Percentiles rank a stretch among this genome's conserved stretches.
phyloP scores from a whole-genome alignment of 441 rosid genomes.

The Adansonia grandidieri region DNA sequence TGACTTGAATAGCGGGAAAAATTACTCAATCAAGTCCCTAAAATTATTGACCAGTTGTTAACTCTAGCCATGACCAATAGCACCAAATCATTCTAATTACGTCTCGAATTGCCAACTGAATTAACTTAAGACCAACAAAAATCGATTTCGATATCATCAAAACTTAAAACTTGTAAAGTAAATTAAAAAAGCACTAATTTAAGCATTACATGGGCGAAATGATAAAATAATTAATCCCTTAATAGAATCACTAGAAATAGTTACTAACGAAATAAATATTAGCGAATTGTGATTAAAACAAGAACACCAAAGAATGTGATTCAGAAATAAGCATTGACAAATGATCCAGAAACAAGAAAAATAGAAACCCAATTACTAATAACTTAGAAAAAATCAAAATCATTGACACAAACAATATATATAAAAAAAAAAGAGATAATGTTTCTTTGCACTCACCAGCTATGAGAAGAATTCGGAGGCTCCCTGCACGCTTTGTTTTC shows the following conservation, averaged over 20 bases:
- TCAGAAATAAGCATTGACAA: neutral
- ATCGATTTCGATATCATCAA: neutral
- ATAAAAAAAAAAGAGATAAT: neutral
- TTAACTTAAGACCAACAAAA: neutral
- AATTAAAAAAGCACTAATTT: neutral
- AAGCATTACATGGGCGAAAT: neutral
- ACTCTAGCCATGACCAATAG: neutral
- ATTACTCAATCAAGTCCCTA: too few relatives aligned
- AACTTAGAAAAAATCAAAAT: neutral
- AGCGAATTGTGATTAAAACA: neutral
- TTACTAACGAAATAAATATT: constrained; percentile 10
- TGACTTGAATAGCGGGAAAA: neutral
- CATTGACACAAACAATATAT: neutral
- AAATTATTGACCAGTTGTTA: neutral
- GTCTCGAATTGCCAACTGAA: constrained; percentile 2
- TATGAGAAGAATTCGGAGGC: constrained; percentile 4
- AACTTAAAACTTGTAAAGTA: neutral
- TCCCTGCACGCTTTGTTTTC: neutral
- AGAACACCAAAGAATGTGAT: neutral
- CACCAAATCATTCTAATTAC: neutral
- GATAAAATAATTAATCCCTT: neutral
- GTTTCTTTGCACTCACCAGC: constrained; percentile 11
- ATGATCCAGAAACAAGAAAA: constrained; percentile 16
- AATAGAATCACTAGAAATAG: constrained; percentile 5
- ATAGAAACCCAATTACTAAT: neutral